Base-by-base conservation (phyloP, 75 land plant genomes). In the Picea sitchensis region DNA sequence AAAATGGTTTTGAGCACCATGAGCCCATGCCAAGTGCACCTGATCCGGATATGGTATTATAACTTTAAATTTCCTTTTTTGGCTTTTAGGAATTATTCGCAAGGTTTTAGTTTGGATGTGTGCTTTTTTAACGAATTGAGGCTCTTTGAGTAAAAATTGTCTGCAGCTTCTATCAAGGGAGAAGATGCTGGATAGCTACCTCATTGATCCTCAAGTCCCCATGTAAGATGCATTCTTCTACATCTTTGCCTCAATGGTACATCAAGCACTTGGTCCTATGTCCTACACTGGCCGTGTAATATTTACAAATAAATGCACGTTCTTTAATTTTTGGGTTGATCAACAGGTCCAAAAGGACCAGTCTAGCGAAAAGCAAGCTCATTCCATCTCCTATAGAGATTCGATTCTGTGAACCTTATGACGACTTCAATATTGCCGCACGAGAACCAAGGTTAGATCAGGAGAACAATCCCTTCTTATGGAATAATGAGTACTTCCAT, bases 131-230 rank as follows among this genome's bases (percentile, higher is more conserved):
- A 41, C 4, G 44, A 47, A 13, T n/a, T 76, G 38, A 21, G 11
- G 54, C 62, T 7, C 31, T 47, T 31, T 65, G 44, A 12, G 41
- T 12, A 12, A 75, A 60, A 20, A 17, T 64, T 58, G 63, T 30
- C 59, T 85, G 30, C 88, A 97, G 99, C 88, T 97, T 84, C 59
- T 80, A 58, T 69, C 90, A 41, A 68, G 87, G 88, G 94, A 93
- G 79, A 92, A 89, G 61, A 47, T 91, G 51, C 80, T 88, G 14
- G 91, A 93, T 76, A 88, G 88, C 75, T 92, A 89, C 51, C 80
- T 84, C 36, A 87, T 86, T 65, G 98, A 98, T 89, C 98, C 99
- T 72, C 90, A 89, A 30, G 88, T 95, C 75, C 99, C 98, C 17
- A 79, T 87, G 99, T 97, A 82, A 84, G 83, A 26, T 59, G 65